Evolutionary conservation across 2,329 filamentous ascomycete genomes (phyloP).

Genomic region (Aspergillus sergii): DNA sequence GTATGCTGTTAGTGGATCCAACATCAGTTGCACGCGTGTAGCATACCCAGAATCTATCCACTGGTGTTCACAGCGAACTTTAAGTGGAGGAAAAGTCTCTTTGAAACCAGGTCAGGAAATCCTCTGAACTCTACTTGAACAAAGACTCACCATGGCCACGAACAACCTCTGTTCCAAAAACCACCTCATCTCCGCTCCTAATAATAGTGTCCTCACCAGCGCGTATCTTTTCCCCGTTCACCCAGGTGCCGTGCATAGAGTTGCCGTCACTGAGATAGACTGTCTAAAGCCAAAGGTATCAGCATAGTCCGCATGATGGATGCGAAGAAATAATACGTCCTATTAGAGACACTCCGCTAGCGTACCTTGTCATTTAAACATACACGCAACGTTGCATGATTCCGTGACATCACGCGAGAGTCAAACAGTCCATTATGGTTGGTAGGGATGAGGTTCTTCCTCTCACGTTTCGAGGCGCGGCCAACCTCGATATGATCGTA

Average conservation of each 20-base stretch:
- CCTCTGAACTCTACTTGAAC: background rate
- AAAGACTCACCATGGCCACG: slow-evolving; percentile 47
- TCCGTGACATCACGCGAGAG: slow-evolving; percentile 51
- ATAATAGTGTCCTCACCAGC: slow-evolving; percentile 43
- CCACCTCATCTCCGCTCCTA: slow-evolving; percentile 38
- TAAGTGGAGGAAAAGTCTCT: slow-evolving; percentile 38
- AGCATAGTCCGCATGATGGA: background rate
- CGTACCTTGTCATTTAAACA: slow-evolving; percentile 31
- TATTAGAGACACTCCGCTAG: background rate
- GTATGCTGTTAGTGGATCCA: slow-evolving; percentile 14
- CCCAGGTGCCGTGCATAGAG: slow-evolving; percentile 65
- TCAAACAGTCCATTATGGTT: slow-evolving; percentile 49
- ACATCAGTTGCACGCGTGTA: background rate
- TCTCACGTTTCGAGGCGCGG: slow-evolving; percentile 44
- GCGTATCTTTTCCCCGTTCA: slow-evolving; percentile 52
- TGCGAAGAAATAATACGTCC: background rate
- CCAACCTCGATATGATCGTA: slow-evolving; percentile 40
- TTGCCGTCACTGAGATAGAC: slow-evolving; percentile 57
- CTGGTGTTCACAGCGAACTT: slow-evolving; percentile 31
- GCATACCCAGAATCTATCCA: slow-evolving; percentile 32
- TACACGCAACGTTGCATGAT: slow-evolving; percentile 44
- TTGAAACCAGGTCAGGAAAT: background rate
- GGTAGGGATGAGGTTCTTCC: slow-evolving; percentile 38
- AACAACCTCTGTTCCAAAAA: slow-evolving; percentile 54
- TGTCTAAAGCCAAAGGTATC: slow-evolving; percentile 24